Conservation (phyloP, 495 filamentous ascomycete species). For the Penicillium macrosclerotiorum region DNA sequence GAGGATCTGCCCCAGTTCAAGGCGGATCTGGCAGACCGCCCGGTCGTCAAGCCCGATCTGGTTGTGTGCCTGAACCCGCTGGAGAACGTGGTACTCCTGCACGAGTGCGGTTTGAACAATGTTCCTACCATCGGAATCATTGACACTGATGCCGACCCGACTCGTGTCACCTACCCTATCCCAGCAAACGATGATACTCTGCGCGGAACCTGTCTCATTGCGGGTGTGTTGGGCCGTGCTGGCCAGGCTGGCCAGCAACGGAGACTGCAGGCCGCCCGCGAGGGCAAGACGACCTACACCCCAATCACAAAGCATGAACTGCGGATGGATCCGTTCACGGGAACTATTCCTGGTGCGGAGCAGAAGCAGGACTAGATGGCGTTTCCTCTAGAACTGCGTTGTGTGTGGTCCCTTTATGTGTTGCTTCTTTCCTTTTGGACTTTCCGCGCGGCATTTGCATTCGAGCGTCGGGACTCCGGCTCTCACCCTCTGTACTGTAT, state of each 20-base stretch:
- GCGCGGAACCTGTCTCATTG: conserved; percentile 75
- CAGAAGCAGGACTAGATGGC: conserved; percentile 13
- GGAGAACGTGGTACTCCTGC: conserved; percentile 86
- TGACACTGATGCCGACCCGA: conserved; percentile 90
- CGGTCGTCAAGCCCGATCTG: conserved; percentile 78
- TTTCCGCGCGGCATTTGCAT: conserved; percentile 20
- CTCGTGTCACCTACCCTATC: conserved; percentile 94
- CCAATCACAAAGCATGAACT: conserved; percentile 37
- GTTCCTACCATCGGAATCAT: conserved; percentile 94
- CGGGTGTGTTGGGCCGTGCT: conserved; percentile 79
- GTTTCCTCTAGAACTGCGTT: not conserved
- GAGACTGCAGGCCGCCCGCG: conserved; percentile 58
- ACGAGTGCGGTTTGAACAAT: conserved; percentile 83
- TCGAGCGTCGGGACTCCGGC: conserved; percentile 25
- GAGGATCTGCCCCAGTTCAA: conserved; percentile 62
- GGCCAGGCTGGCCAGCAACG: conserved; percentile 71
- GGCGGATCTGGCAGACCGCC: conserved; percentile 56
- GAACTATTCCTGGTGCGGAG: conserved; percentile 16
- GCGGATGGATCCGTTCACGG: conserved; percentile 29
- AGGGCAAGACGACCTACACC: conserved; percentile 57
- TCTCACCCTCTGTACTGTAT: conserved; percentile 43
- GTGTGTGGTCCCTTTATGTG: not conserved
- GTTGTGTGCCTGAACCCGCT: conserved; percentile 89
- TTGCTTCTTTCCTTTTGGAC: conserved; percentile 9
- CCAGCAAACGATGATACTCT: conserved; percentile 96